Conservation (phyloP, 1,139 yeast species). For the Kodamaea alishanica region DNA sequence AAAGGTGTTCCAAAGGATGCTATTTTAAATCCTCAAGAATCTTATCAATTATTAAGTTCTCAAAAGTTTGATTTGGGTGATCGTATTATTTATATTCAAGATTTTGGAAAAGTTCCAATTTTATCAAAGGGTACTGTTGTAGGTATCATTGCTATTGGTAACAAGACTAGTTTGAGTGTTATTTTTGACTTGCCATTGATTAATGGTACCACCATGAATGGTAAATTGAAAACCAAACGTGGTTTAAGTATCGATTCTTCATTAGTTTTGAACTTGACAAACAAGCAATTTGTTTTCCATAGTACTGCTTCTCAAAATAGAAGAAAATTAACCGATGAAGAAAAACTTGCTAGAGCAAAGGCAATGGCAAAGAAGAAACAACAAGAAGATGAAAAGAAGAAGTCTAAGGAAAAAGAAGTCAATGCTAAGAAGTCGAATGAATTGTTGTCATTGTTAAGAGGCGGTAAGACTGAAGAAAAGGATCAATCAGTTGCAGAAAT, state of each 20-base stretch:
- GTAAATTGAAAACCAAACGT: constrained; percentile 71
- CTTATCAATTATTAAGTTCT: constrained; percentile 65
- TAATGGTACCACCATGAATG: constrained; percentile 79
- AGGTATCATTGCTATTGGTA: constrained; percentile 65
- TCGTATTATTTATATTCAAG: constrained; percentile 80
- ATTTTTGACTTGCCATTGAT: constrained; percentile 80
- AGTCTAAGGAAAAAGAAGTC: constrained; percentile 7
- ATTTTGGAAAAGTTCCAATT: constrained; percentile 85
- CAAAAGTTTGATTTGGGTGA: constrained; percentile 88
- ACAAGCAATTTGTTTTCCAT: constrained; percentile 72
- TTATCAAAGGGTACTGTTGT: constrained; percentile 90
- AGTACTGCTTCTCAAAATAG: constrained; percentile 58
- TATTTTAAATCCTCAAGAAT: constrained; percentile 69
- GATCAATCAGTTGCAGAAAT: constrained; percentile 21
- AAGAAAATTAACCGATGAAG: constrained; percentile 29
- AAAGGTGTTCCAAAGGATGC: constrained; percentile 87
- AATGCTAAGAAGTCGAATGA: constrained; percentile 20
- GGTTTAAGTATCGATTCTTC: constrained; percentile 84
- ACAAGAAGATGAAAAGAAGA: constrained; percentile 21
- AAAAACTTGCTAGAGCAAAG: constrained; percentile 19
- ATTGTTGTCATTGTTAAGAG: constrained; percentile 26
- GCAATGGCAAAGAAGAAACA: constrained; percentile 20
- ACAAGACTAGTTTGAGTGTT: constrained; percentile 59
- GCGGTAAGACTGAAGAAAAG: constrained; percentile 20
- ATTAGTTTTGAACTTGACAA: constrained; percentile 70